Conservation (phyloP, 495 filamentous ascomycete species). For the Tetracladium setigerum region DNA sequence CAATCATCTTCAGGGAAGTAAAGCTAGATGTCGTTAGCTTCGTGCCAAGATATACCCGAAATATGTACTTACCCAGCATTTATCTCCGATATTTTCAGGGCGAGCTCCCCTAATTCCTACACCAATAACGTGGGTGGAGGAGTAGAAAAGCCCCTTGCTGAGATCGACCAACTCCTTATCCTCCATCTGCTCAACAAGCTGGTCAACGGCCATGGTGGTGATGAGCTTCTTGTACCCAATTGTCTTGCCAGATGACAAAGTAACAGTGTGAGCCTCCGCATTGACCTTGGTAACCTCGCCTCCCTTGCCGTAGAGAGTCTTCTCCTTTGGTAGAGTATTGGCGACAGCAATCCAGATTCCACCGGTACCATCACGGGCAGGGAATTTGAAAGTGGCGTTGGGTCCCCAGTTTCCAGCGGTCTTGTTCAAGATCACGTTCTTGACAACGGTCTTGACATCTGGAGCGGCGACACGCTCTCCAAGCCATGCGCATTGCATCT, state of each 20-base stretch:
- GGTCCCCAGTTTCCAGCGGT: conserved; percentile 97
- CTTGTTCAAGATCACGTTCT: conserved; percentile 93
- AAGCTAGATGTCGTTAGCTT: conserved; percentile 45
- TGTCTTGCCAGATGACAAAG: conserved; percentile 77
- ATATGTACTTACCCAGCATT: conserved; percentile 88
- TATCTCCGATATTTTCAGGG: conserved; percentile 96
- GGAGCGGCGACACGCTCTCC: conserved; percentile 97
- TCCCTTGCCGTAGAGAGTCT: conserved; percentile 80
- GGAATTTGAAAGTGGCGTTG: conserved; percentile 98
- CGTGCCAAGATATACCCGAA: too few species aligned
- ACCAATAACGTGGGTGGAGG: conserved; percentile 93
- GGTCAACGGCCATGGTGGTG: conserved; percentile 94
- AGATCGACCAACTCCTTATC: conserved; percentile 74
- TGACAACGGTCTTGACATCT: conserved; percentile 89
- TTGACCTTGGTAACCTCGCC: conserved; percentile 81
- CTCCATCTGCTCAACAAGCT: conserved; percentile 78
- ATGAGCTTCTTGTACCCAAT: conserved; percentile 88
- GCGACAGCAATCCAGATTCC: conserved; percentile 99
- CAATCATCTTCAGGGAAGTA: conserved; percentile 99
- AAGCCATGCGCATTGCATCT: conserved; percentile 99
- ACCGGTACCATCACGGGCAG: conserved; percentile 88
- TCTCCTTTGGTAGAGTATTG: conserved; percentile 85
- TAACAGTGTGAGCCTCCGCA: conserved; percentile 73
- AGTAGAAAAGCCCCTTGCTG: conserved; percentile 93
- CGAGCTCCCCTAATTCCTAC: conserved; percentile 88